Evolutionary conservation across 371 early-diverging fungal genomes (phyloP), one percentile per base, ranked within the genome.

Genomic region (Blastocladiella emersonii): DNA sequence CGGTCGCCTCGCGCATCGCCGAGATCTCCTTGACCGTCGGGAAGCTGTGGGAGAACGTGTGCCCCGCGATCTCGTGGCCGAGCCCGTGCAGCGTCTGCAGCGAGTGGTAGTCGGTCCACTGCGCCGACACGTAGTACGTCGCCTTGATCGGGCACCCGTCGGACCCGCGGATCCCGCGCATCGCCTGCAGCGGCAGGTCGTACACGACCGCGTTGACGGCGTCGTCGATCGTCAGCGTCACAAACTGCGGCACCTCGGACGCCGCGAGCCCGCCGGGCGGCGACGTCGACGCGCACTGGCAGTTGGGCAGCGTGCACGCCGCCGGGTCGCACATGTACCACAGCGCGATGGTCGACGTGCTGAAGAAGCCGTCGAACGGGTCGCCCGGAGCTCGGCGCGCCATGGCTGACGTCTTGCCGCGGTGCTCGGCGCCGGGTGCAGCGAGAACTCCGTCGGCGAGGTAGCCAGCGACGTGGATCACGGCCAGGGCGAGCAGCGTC

Each of bases 31-130:
- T 67, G 19, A n/a, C 41, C n/a, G n/a, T n/a, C 35, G 34, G 60
- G 63, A 8, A 8, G 30, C 12, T 10, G 27, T 51, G 53, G 30
- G 13, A 15, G 6, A 70, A 56, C 23, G 65, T 60, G 63, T 72
- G 72, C 49, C 64, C 68, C 44, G 70, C 72, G n/a, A 72, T 64
- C 53, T 72, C 72, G 67, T 70, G 39, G 25, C 70, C 70, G 32
- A 56, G 64, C 36, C 66, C 70, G 56, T 72, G 66, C 65, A 68
- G 66, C 56, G 55, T 49, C 19, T 66, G 61, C 13, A 64, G 34
- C 17, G 62, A 44, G 43, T 61, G 60, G 10, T 66, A 70, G 61
- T 72, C 66, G 17, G 63, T 32, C 61, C 65, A 67, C n/a, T 49
- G 43, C 39, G 62, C 65, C 45, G 67, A 68, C 27, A 66, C 60